phyloP scores from a whole-genome alignment of 1,284 basidiomycete species.

The Cutaneotrichosporon spelunceum region DNA sequence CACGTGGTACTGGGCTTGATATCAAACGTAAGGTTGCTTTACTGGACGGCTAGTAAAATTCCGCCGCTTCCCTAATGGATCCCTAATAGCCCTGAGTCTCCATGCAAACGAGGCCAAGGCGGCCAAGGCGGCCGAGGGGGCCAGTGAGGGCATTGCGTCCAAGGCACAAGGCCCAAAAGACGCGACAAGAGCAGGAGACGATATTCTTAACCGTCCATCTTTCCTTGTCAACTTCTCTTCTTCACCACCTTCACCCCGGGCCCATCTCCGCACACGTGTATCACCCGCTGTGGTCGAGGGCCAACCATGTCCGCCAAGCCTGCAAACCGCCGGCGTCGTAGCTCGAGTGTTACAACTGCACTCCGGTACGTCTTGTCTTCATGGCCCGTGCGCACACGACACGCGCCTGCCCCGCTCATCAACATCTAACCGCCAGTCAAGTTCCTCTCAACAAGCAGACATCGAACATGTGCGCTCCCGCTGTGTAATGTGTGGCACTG shows the following conservation, averaged over 20 bases:
- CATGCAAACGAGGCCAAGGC: background rate
- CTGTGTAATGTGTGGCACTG: no score
- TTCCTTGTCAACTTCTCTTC: background rate
- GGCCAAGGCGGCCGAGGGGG: no score
- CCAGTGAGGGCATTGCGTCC: no score
- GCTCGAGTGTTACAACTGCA: conserved; percentile 40
- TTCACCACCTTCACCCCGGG: background rate
- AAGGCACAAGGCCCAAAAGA: no score
- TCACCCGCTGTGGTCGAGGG: background rate
- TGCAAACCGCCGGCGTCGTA: conserved; percentile 30
- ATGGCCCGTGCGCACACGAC: conserved; percentile 4
- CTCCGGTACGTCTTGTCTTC: conserved; percentile 33
- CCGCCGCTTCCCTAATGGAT: background rate
- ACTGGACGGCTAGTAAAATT: background rate
- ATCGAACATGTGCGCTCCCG: conserved; percentile 16
- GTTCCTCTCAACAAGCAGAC: conserved; percentile 41
- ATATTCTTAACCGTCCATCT: conserved; percentile 1
- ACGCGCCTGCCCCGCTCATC: background rate
- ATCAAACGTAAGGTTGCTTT: background rate
- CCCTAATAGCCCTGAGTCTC: background rate
- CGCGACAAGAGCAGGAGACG: background rate
- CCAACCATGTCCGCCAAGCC: conserved; percentile 11
- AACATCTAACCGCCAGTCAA: conserved; percentile 29
- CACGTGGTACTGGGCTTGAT: background rate
- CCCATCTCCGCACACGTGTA: background rate